Evolutionary conservation across 2,329 filamentous ascomycete genomes (phyloP).

Genomic region (Coleophoma crateriformis): DNA sequence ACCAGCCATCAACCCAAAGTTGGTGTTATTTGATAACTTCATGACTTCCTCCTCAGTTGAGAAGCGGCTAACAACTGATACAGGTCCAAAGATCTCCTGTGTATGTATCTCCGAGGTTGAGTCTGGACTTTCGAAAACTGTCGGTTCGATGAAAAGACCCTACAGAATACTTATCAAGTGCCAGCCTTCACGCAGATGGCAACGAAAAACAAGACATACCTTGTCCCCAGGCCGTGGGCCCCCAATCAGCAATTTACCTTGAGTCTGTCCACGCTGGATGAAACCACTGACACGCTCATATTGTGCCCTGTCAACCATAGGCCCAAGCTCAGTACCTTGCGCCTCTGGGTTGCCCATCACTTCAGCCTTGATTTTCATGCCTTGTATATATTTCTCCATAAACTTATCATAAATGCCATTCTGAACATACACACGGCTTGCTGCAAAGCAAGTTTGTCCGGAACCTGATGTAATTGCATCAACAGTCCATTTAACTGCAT

Average conservation of each 20-base stretch:
- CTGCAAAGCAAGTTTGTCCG: conserved; percentile 70
- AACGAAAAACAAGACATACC: conserved; percentile 8
- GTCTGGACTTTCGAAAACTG: conserved; percentile 31
- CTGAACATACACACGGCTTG: conserved; percentile 64
- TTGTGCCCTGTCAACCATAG: conserved; percentile 37
- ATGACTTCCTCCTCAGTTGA: conserved; percentile 51
- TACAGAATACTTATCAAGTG: too few species aligned
- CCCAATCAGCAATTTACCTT: conserved; percentile 18
- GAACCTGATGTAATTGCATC: conserved; percentile 59
- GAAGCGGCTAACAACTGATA: conserved; percentile 53
- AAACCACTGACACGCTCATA: conserved; percentile 14
- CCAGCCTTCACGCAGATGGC: too few species aligned
- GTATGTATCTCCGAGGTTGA: conserved; percentile 22
- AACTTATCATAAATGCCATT: conserved; percentile 52
- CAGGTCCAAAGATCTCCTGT: conserved; percentile 49
- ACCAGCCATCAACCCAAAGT: conserved; percentile 47
- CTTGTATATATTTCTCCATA: conserved; percentile 50
- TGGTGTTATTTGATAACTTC: conserved; percentile 47
- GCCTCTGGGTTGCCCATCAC: conserved; percentile 52
- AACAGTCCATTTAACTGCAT: conserved; percentile 37
- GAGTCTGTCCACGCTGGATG: conserved; percentile 10
- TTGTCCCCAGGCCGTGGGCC: conserved; percentile 6
- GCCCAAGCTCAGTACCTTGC: conserved; percentile 47
- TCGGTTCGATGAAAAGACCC: conserved; percentile 6
- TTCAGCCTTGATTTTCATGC: conserved; percentile 63